These are phyloP conservation scores for Lasiodiplodia theobromae DNA, from an alignment of 2,329 filamentous ascomycete genomes.

Conservation along the genomic window DNA sequence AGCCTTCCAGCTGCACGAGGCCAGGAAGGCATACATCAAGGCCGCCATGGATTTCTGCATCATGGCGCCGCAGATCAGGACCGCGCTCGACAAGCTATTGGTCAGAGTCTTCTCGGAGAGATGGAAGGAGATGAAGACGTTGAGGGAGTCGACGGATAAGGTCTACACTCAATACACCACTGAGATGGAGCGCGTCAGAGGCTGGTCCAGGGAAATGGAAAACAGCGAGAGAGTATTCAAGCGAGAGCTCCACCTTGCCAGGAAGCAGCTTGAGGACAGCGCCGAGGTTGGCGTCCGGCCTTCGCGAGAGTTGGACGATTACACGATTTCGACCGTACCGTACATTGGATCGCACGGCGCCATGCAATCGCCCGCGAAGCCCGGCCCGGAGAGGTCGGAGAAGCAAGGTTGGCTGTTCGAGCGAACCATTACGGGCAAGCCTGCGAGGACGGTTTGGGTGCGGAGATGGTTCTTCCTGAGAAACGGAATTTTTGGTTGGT, in stretches of 20 bases:
- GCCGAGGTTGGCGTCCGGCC: constrained; percentile 76
- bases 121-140: constrained; percentile 82
- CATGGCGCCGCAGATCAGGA: constrained; percentile 82
- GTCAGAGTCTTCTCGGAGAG: constrained; percentile 85
- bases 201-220: constrained; percentile 96
- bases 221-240: constrained; percentile 83
- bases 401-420: constrained; percentile 97
- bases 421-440: constrained; percentile 82
- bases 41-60: constrained; percentile 94
- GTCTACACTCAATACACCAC: constrained; percentile 71
- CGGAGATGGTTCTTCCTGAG: constrained; percentile 96
- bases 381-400: constrained; percentile 62
- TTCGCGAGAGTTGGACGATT: constrained; percentile 91
- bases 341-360: constrained; percentile 73
- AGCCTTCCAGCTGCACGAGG: constrained; percentile 93
- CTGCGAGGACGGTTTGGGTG: constrained; percentile 87
- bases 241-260: constrained; percentile 77
- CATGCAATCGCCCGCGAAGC: constrained; percentile 60
- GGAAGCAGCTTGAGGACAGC: constrained; percentile 81
- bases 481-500: constrained; percentile 93
- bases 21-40: constrained; percentile 86
- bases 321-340: constrained; percentile 86
- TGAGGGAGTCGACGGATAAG: constrained; percentile 69
- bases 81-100: constrained; percentile 83
- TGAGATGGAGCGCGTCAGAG: constrained; percentile 90